Base-by-base conservation (phyloP, 163 green algal genomes). In the Scenedesmus sp. region DNA sequence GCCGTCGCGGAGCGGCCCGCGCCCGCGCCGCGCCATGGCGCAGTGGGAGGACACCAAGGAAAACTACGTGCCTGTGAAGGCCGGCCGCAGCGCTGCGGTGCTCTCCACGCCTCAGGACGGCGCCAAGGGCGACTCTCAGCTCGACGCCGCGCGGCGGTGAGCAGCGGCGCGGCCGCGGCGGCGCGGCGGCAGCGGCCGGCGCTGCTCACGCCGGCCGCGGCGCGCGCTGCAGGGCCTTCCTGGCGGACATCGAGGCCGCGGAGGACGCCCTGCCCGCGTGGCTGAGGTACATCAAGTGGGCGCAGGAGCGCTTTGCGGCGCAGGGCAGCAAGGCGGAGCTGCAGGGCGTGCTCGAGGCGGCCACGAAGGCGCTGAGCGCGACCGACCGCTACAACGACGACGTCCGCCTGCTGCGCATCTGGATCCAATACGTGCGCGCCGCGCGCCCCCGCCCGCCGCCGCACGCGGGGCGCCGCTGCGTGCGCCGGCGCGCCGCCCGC, bases 271-370 rank as follows among this genome's bases (percentile, higher is more conserved):
- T 98, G 29, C 89, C 93, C 29, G 48, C 85, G 24, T 98, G 93
- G 93, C 80, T 94, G 29, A 96, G 91, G 66, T 94, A 94, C 75
- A 92, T 99, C 77, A 97, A 97, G 53, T 98, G 95, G 95, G 93
- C 89, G 5, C 94, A 97, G 70, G 88, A 95, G 53, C 87, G 88
- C 31, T 92, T 89, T 50, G 64, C 81, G 9, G 65, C 85, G 1
- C 89, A 85, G n/a, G 92, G 91, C 28, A 83, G 85, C 62, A 90
- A 97, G 70, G 78, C 86, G 2, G 88, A 97, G 69, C 74, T 98
- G 62, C 77, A 95, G 53, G 91, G 91, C n/a, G 74, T 97, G 29
- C 78, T 98, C 28, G 94, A 99, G 84, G 74, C 88, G 0, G 96
- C 92, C 74, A 97, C 95, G 0, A 77, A 85, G 1, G 86, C 93